phyloP scores from a whole-genome alignment of 2,329 filamentous ascomycete species.

The Aspergillus caelatus region DNA sequence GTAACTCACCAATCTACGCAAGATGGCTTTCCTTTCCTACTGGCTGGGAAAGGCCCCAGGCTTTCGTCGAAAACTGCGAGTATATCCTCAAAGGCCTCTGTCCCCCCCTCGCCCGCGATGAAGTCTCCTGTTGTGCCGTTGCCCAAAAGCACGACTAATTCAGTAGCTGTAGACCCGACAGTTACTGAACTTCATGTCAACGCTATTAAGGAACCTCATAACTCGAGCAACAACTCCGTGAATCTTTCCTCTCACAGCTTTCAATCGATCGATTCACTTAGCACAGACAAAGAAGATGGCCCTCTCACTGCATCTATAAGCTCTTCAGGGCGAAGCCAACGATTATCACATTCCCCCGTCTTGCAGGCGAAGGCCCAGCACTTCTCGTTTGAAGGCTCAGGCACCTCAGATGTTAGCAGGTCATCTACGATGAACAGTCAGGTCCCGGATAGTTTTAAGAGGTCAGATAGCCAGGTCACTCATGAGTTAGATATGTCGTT shows the following conservation, averaged over 20 bases:
- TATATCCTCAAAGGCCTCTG: constrained; percentile 45
- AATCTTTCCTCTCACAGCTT: constrained; percentile 34
- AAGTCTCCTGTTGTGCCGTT: constrained; percentile 43
- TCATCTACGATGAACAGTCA: constrained; percentile 23
- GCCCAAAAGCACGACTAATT: constrained; percentile 35
- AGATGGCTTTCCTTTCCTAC: constrained; percentile 28
- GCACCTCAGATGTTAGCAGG: constrained; percentile 23
- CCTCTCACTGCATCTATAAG: constrained; percentile 31
- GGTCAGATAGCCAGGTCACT: constrained; percentile 31
- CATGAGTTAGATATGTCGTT: constrained; percentile 33
- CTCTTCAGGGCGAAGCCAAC: constrained; percentile 34
- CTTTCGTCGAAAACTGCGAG: constrained; percentile 46
- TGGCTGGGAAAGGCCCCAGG: constrained; percentile 37
- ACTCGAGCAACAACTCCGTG: constrained; percentile 35
- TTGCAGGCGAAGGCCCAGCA: constrained; percentile 33
- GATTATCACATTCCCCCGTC: constrained; percentile 37
- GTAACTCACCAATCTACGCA: constrained; percentile 32
- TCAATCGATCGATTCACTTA: constrained; percentile 32
- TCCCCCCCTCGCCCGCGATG: constrained; percentile 38
- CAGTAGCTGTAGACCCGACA: constrained; percentile 46
- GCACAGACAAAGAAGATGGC: constrained; percentile 34
- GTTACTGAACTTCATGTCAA: constrained; percentile 51
- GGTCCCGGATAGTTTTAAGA: constrained; percentile 27
- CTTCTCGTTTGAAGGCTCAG: constrained; percentile 30
- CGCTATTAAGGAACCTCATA: constrained; percentile 34